Evolutionary conservation across 495 filamentous ascomycete genomes (phyloP).

Genomic region (Penicillium turbatum): DNA sequence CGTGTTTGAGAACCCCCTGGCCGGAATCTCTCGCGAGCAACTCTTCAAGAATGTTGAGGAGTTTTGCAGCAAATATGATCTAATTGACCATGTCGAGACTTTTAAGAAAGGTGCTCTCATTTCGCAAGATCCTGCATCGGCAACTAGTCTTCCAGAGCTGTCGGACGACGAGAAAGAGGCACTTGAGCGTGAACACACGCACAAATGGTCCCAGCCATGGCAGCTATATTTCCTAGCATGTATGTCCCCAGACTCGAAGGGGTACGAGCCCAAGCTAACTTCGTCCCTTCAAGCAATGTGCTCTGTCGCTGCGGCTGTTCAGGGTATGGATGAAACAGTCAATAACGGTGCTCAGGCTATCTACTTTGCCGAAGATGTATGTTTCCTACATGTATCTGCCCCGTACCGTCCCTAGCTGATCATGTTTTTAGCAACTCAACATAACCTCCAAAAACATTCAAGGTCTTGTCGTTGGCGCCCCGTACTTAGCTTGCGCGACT

Average conservation of each 20-base stretch:
- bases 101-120: constrained; percentile 53
- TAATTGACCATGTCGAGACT: constrained; percentile 39
- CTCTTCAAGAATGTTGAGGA: constrained; percentile 47
- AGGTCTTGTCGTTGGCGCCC: constrained; percentile 46
- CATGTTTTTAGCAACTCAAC: constrained; percentile 28
- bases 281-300: constrained; percentile 35
- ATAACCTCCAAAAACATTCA: constrained; percentile 33
- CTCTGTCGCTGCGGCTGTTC: constrained; percentile 50
- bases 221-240: constrained; percentile 52
- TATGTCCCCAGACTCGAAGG: constrained; percentile 23
- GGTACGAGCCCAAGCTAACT: constrained; percentile 10
- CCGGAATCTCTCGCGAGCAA: constrained; percentile 43
- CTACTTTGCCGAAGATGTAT: constrained; percentile 42
- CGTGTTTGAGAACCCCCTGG: constrained; percentile 49
- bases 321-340: constrained; percentile 72
- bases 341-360: constrained; percentile 74
- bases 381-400: not conserved
- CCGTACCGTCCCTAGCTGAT: not conserved
- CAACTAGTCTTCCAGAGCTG: constrained; percentile 40
- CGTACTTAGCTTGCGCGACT: constrained; percentile 42
- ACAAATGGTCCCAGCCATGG: constrained; percentile 56
- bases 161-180: constrained; percentile 41
- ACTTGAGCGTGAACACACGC: constrained; percentile 44
- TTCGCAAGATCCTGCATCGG: constrained; percentile 44
- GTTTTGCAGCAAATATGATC: constrained; percentile 43